Percentiles rank a stretch among this genome's conserved stretches.
These are phyloP conservation scores for Lolium perenne DNA, from an alignment of 176 grass and related monocot genomes.

Conservation along the genomic window DNA sequence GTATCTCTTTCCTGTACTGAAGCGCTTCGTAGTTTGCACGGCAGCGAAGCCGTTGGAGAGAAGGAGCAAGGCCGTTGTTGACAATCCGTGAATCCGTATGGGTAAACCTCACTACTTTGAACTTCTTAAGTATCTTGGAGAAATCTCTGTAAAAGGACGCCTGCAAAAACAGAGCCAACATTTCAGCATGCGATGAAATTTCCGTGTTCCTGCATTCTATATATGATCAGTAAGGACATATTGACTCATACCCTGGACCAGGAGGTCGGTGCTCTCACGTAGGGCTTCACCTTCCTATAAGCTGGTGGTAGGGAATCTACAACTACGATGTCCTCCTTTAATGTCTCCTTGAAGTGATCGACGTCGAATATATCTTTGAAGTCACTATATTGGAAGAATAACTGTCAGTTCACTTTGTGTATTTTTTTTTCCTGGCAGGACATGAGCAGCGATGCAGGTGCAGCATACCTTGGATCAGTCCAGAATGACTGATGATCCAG, in stretches of 20 bases:
- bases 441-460: neutral
- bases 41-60: constrained; percentile 68
- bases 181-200: constrained; percentile 30
- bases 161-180: constrained; percentile 47
- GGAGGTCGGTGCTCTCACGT: constrained; percentile 56
- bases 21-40: constrained; percentile 76
- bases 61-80: constrained; percentile 68
- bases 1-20: constrained; percentile 56
- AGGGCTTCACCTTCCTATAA: constrained; percentile 50
- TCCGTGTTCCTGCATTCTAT: neutral
- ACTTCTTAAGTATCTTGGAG: constrained; percentile 42
- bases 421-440: neutral
- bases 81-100: constrained; percentile 72
- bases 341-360: constrained; percentile 56
- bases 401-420: constrained; percentile 3
- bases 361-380: constrained; percentile 78
- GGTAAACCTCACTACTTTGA: constrained; percentile 66
- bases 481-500: constrained; percentile 94
- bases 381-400: constrained; percentile 40
- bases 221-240: neutral
- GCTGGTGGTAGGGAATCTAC: constrained; percentile 62
- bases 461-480: constrained; percentile 81
- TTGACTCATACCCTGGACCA: constrained; percentile 67
- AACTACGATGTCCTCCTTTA: constrained; percentile 65
- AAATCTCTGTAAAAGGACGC: constrained; percentile 69